Evolutionary conservation across 2,329 filamentous ascomycete genomes (phyloP).

Genomic region (Aspergillus sp.): DNA sequence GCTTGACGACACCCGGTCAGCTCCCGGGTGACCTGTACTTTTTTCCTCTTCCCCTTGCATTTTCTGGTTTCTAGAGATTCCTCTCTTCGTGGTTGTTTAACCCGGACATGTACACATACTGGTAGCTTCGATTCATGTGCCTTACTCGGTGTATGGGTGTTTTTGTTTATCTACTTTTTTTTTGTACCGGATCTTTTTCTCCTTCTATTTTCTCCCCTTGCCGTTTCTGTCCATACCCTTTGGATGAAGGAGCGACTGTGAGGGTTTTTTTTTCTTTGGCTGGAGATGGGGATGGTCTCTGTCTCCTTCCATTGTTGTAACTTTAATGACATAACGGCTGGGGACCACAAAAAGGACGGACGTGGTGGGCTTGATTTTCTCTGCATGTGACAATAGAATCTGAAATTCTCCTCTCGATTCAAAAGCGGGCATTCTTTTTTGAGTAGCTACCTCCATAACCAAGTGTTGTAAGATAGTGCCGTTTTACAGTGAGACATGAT

Average conservation of each 20-base stretch:
- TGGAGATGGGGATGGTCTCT: slow-evolving; percentile 28
- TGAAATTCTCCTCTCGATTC: slow-evolving; percentile 41
- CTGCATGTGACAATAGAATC: slow-evolving; percentile 38
- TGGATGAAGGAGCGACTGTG: background rate
- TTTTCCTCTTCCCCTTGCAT: slow-evolving; percentile 21
- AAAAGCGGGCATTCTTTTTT: slow-evolving; percentile 3
- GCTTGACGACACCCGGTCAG: slow-evolving; percentile 13
- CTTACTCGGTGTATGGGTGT: slow-evolving; percentile 37
- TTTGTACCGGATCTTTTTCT: slow-evolving; percentile 20
- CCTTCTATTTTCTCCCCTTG: slow-evolving; percentile 21
- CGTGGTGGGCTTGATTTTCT: slow-evolving; percentile 27
- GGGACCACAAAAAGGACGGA: slow-evolving; percentile 31
- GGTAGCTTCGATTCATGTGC: slow-evolving; percentile 23
- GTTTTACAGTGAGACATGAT: slow-evolving; percentile 1
- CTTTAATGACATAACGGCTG: slow-evolving; percentile 39
- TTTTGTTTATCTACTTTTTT: slow-evolving; percentile 20
- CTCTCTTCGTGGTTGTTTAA: slow-evolving; percentile 24
- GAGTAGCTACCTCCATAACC: too few species aligned
- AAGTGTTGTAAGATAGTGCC: background rate
- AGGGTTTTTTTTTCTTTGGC: slow-evolving; percentile 8
- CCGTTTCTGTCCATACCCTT: slow-evolving; percentile 16
- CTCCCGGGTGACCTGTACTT: slow-evolving; percentile 15
- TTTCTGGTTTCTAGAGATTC: slow-evolving; percentile 20
- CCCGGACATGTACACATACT: slow-evolving; percentile 37
- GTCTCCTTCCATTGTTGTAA: slow-evolving; percentile 32